Evolutionary conservation across 2,329 filamentous ascomycete species (phyloP), one percentile per base, ranked within the genome.

Genomic region (Albophoma yamanashiensis): DNA sequence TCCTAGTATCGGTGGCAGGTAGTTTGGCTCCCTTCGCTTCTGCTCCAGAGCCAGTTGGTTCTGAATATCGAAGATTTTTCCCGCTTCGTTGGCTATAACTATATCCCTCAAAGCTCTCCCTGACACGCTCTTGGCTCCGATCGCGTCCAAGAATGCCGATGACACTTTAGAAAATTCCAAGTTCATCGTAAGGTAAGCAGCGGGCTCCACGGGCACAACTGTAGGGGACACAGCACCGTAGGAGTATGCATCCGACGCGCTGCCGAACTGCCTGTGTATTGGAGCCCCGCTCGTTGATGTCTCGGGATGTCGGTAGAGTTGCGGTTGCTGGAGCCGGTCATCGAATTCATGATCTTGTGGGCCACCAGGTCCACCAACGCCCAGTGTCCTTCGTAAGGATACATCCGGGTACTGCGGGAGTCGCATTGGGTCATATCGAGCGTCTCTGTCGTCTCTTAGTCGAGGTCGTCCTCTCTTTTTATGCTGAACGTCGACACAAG

Each of bases 391-490:
- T 65, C 81, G 79, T 63, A 73, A 70, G 38, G 73, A 71, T 59
- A 74, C 70, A 66, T 83, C 81, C 60, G 75, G 70, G 14, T 75
- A 71, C 62, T 77, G 76, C 55, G 76, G 72, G 61, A 77, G 79
- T 61, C 79, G 76, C 3, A 77, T 70, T 20, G 76, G 70, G 61
- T 86, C 84, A 66, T 82, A 86, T 63, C 83, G 79, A 56, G 79
- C 69, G 64, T 87, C 84, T 66, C 82, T 78, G 62, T 90, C 88
- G 69, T 93, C 89, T 67, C 89, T 84, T 65, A 94, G 77, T 64
- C 90, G 82, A 62, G 90, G 90, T 56, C 90, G 82, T 50, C 90
- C 90, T 66, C 90, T 79, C 72, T 93, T 94, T 74, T 93, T 94
- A 74, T 94, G 90, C 69, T 91, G 88, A 40, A 94, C 89, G 73